Conservation (phyloP, 2,329 filamentous ascomycete genomes). For the Diplodia scrobiculata region DNA sequence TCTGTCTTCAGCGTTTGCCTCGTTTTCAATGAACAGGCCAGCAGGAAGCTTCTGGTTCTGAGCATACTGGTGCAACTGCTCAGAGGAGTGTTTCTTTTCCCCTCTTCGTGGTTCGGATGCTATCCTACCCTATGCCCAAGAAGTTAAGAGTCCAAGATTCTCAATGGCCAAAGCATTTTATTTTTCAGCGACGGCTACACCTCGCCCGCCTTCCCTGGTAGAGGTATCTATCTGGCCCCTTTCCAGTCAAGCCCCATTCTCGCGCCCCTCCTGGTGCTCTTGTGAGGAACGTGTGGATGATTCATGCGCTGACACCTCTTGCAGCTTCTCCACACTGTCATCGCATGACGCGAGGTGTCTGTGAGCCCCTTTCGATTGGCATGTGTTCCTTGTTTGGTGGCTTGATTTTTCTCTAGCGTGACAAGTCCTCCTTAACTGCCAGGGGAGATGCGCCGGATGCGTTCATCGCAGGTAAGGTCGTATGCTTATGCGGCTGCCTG, state of each 20-base stretch:
- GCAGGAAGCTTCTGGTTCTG: not conserved
- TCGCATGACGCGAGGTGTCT: not conserved
- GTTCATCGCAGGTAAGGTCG: not conserved
- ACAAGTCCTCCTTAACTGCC: too few species aligned
- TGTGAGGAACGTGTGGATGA: not conserved
- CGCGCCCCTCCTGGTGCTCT: not conserved
- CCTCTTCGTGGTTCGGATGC: too few species aligned
- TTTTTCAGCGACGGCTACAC: not conserved
- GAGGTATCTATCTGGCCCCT: not conserved
- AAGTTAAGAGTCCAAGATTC: not conserved
- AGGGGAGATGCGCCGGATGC: not conserved
- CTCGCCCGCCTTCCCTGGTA: not conserved
- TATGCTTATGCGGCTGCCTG: constrained; percentile 32
- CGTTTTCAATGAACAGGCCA: too few species aligned
- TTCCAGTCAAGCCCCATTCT: too few species aligned
- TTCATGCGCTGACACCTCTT: not conserved
- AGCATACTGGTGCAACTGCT: too few species aligned
- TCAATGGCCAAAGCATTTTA: not conserved
- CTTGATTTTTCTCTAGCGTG: not conserved
- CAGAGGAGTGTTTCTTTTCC: too few species aligned
- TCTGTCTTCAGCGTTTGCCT: too few species aligned
- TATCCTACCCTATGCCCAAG: too few species aligned
- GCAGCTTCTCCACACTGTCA: not conserved
- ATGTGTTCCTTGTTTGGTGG: not conserved
- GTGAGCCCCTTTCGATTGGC: not conserved